Evolutionary conservation across 495 filamentous ascomycete species (phyloP).

Genomic region (Hyaloscypha variabilis): DNA sequence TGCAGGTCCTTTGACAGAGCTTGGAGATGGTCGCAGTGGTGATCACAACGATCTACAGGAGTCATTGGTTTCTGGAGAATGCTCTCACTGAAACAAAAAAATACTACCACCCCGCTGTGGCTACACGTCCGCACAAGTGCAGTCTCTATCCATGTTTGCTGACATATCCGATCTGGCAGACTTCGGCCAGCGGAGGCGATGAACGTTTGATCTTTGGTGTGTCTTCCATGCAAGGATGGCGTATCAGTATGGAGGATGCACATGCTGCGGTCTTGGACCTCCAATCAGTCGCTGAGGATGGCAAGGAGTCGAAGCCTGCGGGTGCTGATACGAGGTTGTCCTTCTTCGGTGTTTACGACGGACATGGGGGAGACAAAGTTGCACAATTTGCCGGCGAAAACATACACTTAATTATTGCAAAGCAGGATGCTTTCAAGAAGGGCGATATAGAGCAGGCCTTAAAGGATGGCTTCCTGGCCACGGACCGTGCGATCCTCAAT

Average conservation of each 20-base stretch:
- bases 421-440: constrained; percentile 88
- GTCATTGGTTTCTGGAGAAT: background rate
- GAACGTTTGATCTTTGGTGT: constrained; percentile 90
- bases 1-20: background rate
- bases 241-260: constrained; percentile 98
- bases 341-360: constrained; percentile 98
- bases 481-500: constrained; percentile 92
- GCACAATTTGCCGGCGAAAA: constrained; percentile 91
- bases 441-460: constrained; percentile 93
- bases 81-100: background rate
- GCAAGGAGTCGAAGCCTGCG: constrained; percentile 61
- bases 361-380: constrained; percentile 96
- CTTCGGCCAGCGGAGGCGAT: constrained; percentile 88
- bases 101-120: background rate
- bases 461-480: constrained; percentile 96
- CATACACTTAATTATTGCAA: constrained; percentile 90
- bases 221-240: constrained; percentile 99
- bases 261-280: constrained; percentile 90
- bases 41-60: background rate
- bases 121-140: background rate
- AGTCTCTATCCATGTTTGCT: constrained; percentile 17
- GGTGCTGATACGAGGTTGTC: constrained; percentile 70
- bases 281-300: constrained; percentile 56
- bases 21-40: background rate
- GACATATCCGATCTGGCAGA: constrained; percentile 48